A percentile compares a stretch with the other conserved stretches of the same genome.
phyloP scores from a whole-genome alignment of 495 filamentous ascomycete species.

The Penicillium maclennaniae region DNA sequence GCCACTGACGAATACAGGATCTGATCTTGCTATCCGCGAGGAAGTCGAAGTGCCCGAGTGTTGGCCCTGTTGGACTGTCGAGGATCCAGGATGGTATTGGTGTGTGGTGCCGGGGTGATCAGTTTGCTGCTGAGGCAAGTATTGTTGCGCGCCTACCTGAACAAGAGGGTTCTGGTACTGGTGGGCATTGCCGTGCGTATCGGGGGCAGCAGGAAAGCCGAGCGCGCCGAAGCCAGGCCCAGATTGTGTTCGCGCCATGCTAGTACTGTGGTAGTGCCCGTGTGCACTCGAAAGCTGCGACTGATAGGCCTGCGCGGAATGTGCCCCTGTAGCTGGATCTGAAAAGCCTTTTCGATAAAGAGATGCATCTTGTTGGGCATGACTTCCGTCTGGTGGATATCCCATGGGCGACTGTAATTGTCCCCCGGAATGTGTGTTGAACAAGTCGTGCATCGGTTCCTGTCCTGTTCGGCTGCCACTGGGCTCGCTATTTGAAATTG shows the following conservation, averaged over 20 bases:
- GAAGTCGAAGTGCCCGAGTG: neutral
- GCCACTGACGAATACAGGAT: conserved; percentile 25
- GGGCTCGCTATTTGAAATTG: neutral
- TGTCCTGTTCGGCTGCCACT: neutral
- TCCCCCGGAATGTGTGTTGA: neutral
- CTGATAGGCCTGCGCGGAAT: conserved; percentile 14
- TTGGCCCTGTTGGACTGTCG: neutral
- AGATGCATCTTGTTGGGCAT: conserved; percentile 10
- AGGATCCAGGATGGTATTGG: neutral
- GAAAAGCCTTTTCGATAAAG: neutral
- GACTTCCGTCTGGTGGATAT: conserved; percentile 10
- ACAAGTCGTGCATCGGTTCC: neutral
- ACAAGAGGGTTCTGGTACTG: conserved; percentile 16
- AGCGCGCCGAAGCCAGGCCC: conserved; percentile 2
- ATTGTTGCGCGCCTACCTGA: conserved; percentile 10
- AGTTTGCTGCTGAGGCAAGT: conserved; percentile 2
- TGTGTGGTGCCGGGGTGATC: neutral
- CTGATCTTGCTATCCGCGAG: conserved; percentile 8
- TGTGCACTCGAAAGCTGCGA: conserved; percentile 3
- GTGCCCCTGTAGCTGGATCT: neutral
- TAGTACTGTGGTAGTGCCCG: conserved; percentile 10
- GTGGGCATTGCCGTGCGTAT: neutral
- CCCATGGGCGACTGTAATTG: neutral
- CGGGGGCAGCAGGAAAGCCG: neutral
- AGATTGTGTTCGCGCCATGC: conserved; percentile 11